A percentile compares a stretch with the other conserved stretches of the same genome.
Conservation (phyloP, 192 early-diverging fungal species). For the Glomus cerebriforme region DNA sequence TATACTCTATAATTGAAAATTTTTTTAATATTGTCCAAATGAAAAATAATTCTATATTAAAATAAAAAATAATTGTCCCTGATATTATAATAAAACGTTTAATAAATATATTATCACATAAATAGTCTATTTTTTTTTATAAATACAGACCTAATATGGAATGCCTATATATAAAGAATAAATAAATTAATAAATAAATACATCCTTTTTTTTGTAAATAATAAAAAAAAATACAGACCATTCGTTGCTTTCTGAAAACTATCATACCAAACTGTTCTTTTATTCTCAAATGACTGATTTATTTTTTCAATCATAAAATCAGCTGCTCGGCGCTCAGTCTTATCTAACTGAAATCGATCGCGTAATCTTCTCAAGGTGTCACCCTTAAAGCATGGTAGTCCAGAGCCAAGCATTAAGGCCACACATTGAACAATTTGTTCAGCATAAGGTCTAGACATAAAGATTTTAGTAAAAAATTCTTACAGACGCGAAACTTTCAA, state of each 20-base stretch:
- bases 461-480: background rate
- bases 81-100: no score
- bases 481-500: slow-evolving; percentile 27
- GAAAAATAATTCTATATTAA: no score
- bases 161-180: no score
- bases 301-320: slow-evolving; percentile 95
- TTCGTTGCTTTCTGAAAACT: slow-evolving; percentile 83
- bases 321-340: slow-evolving; percentile 86
- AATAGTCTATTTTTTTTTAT: no score
- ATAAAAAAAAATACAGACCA: slow-evolving; percentile 45
- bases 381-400: slow-evolving; percentile 96
- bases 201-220: background rate
- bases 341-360: slow-evolving; percentile 86
- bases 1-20: no score
- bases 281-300: slow-evolving; percentile 90
- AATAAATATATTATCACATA: no score
- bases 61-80: no score
- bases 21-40: no score
- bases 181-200: no score
- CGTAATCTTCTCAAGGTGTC: slow-evolving; percentile 89
- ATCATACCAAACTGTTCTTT: slow-evolving; percentile 80
- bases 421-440: slow-evolving; percentile 91
- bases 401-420: slow-evolving; percentile 90
- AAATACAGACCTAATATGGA: no score
- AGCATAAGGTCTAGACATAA: slow-evolving; percentile 72